Percentiles rank a stretch among this genome's conserved stretches.
phyloP scores from a whole-genome alignment of 306 rosid species.

The Glycine soja region DNA sequence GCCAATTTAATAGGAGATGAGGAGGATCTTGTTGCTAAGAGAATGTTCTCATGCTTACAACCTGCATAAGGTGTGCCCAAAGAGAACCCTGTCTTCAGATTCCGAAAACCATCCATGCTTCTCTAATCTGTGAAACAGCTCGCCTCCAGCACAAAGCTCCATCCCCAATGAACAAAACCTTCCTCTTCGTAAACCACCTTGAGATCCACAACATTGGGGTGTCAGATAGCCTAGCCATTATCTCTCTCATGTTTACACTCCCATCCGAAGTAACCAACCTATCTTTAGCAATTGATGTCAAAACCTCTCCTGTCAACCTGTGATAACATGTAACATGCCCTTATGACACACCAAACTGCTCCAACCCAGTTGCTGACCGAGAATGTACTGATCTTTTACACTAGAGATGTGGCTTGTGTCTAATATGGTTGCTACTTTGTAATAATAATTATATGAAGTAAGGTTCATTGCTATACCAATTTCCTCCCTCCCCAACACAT shows the following conservation, averaged over 20 bases:
- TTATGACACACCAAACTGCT: constrained; percentile 85
- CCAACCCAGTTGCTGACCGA: constrained; percentile 86
- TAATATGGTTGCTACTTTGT: constrained; percentile 70
- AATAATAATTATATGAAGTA: constrained; percentile 65
- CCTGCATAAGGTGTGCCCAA: constrained; percentile 85
- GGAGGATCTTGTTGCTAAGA: constrained; percentile 70
- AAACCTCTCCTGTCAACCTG: constrained; percentile 71
- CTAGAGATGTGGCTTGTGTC: constrained; percentile 60
- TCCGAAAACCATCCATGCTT: constrained; percentile 79
- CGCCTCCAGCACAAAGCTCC: constrained; percentile 98
- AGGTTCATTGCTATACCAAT: constrained; percentile 59
- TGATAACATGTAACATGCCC: constrained; percentile 76
- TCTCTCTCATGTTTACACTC: constrained; percentile 85
- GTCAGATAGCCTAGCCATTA: constrained; percentile 86
- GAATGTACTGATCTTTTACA: constrained; percentile 69
- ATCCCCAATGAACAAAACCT: constrained; percentile 83
- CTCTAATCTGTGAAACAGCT: constrained; percentile 80
- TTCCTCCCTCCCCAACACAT: constrained; percentile 44
- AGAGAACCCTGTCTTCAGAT: constrained; percentile 75
- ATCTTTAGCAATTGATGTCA: constrained; percentile 86
- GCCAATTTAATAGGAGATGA: constrained; percentile 89
- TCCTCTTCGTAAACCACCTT: constrained; percentile 91
- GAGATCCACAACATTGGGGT: constrained; percentile 87
- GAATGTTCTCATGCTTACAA: constrained; percentile 87
- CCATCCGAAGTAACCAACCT: constrained; percentile 76